phyloP scores from a whole-genome alignment of 2,329 filamentous ascomycete genomes.

The Hypoxylon sp. region DNA sequence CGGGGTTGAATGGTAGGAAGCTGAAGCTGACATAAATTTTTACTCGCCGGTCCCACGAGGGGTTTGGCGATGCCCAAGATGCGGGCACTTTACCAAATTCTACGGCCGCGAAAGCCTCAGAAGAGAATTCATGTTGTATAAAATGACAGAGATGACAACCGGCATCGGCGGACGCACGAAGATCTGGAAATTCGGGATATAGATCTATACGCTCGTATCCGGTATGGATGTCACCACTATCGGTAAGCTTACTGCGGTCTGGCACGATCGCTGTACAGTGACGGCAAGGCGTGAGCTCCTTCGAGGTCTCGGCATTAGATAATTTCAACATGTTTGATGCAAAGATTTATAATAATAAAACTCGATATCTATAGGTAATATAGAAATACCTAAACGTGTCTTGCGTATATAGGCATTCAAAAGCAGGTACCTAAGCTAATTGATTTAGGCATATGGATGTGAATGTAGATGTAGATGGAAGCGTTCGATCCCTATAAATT shows the following conservation, averaged over 20 bases:
- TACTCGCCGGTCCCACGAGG: slow-evolving; percentile 4
- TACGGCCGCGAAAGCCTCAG: neutral
- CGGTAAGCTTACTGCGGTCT: neutral
- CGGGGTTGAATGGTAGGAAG: slow-evolving; percentile 10
- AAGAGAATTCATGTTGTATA: neutral
- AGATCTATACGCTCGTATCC: neutral
- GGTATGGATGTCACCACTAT: neutral
- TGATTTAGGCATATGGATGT: too few species aligned
- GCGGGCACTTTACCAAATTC: slow-evolving; percentile 7
- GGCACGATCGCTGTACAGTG: slow-evolving; percentile 1
- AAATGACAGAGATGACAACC: neutral
- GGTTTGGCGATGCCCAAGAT: slow-evolving; percentile 1
- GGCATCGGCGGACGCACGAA: neutral
- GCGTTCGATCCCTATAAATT: too few species aligned
- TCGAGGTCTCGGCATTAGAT: neutral
- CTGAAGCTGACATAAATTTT: neutral
- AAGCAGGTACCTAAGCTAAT: too few species aligned
- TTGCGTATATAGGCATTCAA: too few species aligned
- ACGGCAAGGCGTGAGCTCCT: neutral
- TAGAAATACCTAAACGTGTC: neutral
- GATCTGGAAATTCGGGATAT: slow-evolving; percentile 1
- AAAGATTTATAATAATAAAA: neutral
- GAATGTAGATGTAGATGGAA: too few species aligned
- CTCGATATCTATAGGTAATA: neutral
- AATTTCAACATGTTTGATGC: neutral